phyloP scores from a whole-genome alignment of 2,329 filamentous ascomycete genomes.

The Ophioceras dolichostomum region DNA sequence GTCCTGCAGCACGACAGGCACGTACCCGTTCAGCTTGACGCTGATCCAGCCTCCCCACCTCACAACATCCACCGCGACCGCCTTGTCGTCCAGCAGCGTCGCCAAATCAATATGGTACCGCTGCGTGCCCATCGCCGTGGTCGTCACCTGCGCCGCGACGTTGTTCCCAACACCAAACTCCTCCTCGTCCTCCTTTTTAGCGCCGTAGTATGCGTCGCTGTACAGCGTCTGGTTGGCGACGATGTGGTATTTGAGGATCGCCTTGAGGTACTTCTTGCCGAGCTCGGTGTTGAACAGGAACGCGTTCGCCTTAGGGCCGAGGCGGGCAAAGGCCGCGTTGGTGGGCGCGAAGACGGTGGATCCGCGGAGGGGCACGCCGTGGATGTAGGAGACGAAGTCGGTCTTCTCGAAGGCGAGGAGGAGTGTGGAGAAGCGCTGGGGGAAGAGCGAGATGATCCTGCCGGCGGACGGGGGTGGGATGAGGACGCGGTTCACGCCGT shows the following conservation, averaged over 20 bases:
- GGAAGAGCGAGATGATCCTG: conserved; percentile 48
- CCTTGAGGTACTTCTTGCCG: conserved; percentile 64
- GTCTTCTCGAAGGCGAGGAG: conserved; percentile 64
- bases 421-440: conserved; percentile 66
- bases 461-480: conserved; percentile 58
- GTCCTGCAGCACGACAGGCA: conserved; percentile 54
- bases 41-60: conserved; percentile 54
- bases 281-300: conserved; percentile 71
- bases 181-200: conserved; percentile 11
- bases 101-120: conserved; percentile 59
- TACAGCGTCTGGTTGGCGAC: conserved; percentile 67
- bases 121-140: conserved; percentile 23
- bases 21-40: conserved; percentile 66
- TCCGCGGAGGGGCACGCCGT: conserved; percentile 42
- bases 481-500: conserved; percentile 64
- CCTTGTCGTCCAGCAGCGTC: conserved; percentile 55
- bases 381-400: conserved; percentile 49
- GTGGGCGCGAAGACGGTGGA: conserved; percentile 71
- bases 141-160: conserved; percentile 14
- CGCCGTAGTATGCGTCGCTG: conserved; percentile 63
- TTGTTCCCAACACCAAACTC: conserved; percentile 14
- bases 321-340: conserved; percentile 67
- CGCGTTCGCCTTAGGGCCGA: conserved; percentile 62
- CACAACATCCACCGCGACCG: conserved; percentile 59
- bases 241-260: conserved; percentile 68